Evolutionary conservation across 2,329 filamentous ascomycete genomes (phyloP).

Genomic region (Xylogone sp.): DNA sequence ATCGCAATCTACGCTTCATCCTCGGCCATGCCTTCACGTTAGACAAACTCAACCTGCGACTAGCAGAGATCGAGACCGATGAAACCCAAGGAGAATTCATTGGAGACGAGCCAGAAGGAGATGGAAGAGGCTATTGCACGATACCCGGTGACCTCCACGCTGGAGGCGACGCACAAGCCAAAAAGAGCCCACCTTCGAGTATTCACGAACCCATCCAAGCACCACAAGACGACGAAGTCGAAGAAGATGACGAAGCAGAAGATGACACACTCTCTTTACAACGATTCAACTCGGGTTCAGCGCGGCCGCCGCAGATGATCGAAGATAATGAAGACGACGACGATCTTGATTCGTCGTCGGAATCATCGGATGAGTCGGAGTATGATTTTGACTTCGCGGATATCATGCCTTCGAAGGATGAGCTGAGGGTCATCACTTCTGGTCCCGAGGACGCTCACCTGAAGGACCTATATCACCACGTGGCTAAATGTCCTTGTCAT

Average conservation of each 20-base stretch:
- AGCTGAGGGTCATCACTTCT: slow-evolving; percentile 13
- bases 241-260: slow-evolving; percentile 12
- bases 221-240: slow-evolving; percentile 4
- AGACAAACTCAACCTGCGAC: slow-evolving; percentile 16
- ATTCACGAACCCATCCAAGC: not conserved
- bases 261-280: slow-evolving; percentile 11
- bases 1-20: slow-evolving; percentile 18
- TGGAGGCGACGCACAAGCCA: slow-evolving; percentile 3
- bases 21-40: slow-evolving; percentile 20
- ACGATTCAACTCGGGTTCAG: slow-evolving; percentile 13
- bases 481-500: slow-evolving; percentile 17
- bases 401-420: slow-evolving; percentile 7
- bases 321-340: slow-evolving; percentile 9
- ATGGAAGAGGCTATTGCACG: slow-evolving; percentile 1
- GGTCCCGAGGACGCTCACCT: slow-evolving; percentile 11
- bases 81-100: not conserved
- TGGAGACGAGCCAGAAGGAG: not conserved
- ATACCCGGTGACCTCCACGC: slow-evolving; percentile 2
- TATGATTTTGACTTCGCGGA: slow-evolving; percentile 7
- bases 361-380: slow-evolving; percentile 1
- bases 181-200: not conserved
- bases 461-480: slow-evolving; percentile 10
- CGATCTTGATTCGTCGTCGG: not conserved
- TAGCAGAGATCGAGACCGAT: slow-evolving; percentile 17
- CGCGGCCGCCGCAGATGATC: slow-evolving; percentile 15